phyloP scores from a whole-genome alignment of 75 land plant species.

The Sequoia sempervirens region DNA sequence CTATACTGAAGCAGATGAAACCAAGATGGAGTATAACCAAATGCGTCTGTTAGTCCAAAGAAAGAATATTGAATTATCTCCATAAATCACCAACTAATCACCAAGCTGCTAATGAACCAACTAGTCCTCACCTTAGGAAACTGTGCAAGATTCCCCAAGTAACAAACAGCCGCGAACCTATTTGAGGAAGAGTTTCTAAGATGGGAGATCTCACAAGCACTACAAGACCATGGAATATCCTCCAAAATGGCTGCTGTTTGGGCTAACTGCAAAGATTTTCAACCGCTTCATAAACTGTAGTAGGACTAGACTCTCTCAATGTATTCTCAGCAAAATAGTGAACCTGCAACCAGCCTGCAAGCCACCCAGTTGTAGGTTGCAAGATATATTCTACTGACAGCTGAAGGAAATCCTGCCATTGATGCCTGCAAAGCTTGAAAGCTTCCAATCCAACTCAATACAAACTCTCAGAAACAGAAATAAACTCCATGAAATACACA shows the following conservation, averaged over 20 bases:
- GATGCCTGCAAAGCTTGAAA: conserved; percentile 13
- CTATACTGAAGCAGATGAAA: conserved; percentile 86
- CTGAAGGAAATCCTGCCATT: conserved; percentile 47
- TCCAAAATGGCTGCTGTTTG: conserved; percentile 89
- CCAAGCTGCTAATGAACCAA: conserved; percentile 16
- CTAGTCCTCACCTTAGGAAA: too few relatives aligned
- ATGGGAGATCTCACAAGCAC: too few relatives aligned
- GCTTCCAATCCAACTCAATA: neutral
- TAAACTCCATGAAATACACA: neutral
- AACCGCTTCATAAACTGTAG: conserved; percentile 70
- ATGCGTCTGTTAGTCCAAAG: conserved; percentile 75
- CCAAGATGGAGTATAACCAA: conserved; percentile 80
- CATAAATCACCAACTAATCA: too few relatives aligned
- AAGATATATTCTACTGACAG: conserved; percentile 56
- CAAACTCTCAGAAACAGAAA: conserved; percentile 9
- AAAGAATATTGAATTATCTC: conserved; percentile 48
- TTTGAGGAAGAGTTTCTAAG: too few relatives aligned
- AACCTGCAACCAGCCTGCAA: conserved; percentile 63
- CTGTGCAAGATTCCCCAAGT: conserved; percentile 76
- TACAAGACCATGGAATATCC: conserved; percentile 48
- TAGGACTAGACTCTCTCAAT: conserved; percentile 42
- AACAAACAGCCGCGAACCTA: conserved; percentile 57
- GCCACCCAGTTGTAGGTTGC: conserved; percentile 73
- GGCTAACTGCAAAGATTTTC: conserved; percentile 75
- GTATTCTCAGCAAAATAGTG: conserved; percentile 51